Base-by-base conservation (phyloP, 805 yeast species). In the Saturnispora diversa region DNA sequence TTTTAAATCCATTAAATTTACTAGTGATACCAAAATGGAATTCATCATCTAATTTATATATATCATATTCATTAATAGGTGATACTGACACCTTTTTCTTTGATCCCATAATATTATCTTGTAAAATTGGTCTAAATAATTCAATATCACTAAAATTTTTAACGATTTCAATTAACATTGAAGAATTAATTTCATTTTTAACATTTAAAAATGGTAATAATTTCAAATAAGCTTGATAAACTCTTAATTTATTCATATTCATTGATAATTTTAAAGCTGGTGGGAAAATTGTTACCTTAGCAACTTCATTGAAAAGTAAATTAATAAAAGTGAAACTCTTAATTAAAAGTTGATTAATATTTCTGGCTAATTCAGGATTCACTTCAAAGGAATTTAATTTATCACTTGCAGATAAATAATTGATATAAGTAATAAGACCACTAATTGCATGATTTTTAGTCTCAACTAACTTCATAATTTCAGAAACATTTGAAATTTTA, bases 391-490 rank as follows among this genome's bases (percentile, higher is more conserved):
- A 57, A 31, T n/a, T 49, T 42, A 22, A 52, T 40, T 44, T 64
- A 47, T 1, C 69, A 8, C 77, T 68, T 21, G 82, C 63, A 2
- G 56, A 43, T 39, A 75, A 51, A 35, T 67, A 68, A 12, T 75
- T 69, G 8, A 76, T 56, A 52, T 75, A 80, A 6, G 74, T 66
- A 20, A 73, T 50, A 13, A 82, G 53, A 34, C 84, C 77, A 2
- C 77, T 67, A 34, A 83, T 56, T 0, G 85, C 72, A 45, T 74
- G 73, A 45, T 74, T 68, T 44, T 81, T 69, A 5, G 77, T 67
- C 47, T 76, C 78, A 10, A 63, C 37, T 65, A 58, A 40, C 59
- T 68, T 56, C 56, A 57, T 51, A 13, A 62, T 51, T 40, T 61
- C 67, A 31, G 44, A 49, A 28, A 56, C 20, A 41, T 65, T 62